phyloP scores from a whole-genome alignment of 306 rosid species.

The Quercus suber region DNA sequence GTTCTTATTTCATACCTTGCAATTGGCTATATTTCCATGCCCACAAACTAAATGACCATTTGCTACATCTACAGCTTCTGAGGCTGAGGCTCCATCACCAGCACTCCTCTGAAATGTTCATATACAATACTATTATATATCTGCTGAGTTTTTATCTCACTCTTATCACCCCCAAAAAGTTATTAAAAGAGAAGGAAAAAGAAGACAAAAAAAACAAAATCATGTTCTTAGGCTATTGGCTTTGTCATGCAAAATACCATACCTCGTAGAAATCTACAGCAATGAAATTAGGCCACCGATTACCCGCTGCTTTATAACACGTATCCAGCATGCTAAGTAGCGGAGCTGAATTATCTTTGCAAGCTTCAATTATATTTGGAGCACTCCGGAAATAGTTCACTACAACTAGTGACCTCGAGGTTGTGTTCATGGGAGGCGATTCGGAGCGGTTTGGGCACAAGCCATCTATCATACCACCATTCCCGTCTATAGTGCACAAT shows the following conservation, averaged over 20 bases:
- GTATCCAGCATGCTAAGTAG: constrained; percentile 58
- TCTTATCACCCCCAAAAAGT: too few species aligned
- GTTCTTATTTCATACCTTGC: constrained; percentile 45
- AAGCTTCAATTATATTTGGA: constrained; percentile 40
- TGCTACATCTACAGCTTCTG: constrained; percentile 53
- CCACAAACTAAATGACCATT: constrained; percentile 69
- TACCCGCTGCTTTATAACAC: constrained; percentile 54
- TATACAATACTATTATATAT: neutral
- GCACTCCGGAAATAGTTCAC: constrained; percentile 53
- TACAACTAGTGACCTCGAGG: constrained; percentile 58
- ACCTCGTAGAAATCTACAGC: constrained; percentile 85
- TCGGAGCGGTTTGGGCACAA: constrained; percentile 64
- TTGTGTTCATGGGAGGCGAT: constrained; percentile 48
- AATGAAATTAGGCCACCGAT: constrained; percentile 82
- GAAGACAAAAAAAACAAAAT: too few species aligned
- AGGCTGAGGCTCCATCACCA: constrained; percentile 62
- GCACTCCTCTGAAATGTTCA: constrained; percentile 60
- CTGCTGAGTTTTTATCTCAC: too few species aligned
- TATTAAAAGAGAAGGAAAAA: too few species aligned
- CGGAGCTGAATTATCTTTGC: constrained; percentile 67
- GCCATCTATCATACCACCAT: constrained; percentile 67
- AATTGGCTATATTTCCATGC: constrained; percentile 49
- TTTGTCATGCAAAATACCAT: too few species aligned
- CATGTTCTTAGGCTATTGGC: too few species aligned
- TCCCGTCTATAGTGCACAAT: constrained; percentile 43